Percentiles rank a stretch among this genome's conserved stretches.
Conservation (phyloP, 129 eudicot species). For the Escallonia herrerae region DNA sequence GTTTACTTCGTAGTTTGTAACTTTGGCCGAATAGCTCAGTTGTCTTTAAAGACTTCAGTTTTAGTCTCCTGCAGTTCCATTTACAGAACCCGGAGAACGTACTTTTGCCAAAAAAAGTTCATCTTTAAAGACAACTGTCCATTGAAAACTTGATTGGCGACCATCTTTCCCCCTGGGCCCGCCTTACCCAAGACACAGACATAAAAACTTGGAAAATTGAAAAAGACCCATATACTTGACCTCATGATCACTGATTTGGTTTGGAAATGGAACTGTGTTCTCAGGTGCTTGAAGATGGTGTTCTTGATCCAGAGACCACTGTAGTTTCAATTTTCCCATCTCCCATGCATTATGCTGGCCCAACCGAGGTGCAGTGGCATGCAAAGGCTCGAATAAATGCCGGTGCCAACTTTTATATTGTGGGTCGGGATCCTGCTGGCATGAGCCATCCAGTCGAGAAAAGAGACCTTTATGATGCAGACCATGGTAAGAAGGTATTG, state of each 20-base stretch:
- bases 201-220: too few species aligned
- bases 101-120: too few species aligned
- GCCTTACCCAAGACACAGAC: too few species aligned
- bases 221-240: not conserved
- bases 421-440: constrained; percentile 96
- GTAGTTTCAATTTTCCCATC: constrained; percentile 47
- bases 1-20: not conserved
- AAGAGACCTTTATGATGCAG: constrained; percentile 86
- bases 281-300: constrained; percentile 36
- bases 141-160: too few species aligned
- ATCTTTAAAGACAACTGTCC: too few species aligned
- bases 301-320: constrained; percentile 32
- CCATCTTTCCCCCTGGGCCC: too few species aligned
- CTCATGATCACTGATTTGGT: not conserved
- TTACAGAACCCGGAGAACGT: too few species aligned
- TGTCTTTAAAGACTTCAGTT: too few species aligned
- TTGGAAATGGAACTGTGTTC: not conserved
- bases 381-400: constrained; percentile 98
- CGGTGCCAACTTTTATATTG: constrained; percentile 93
- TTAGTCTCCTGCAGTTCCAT: too few species aligned
- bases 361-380: constrained; percentile 99
- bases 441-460: constrained; percentile 91
- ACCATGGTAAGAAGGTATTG: constrained; percentile 91
- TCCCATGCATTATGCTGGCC: constrained; percentile 99
- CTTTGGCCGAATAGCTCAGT: not conserved